Evolutionary conservation across 257 asterid genomes (phyloP), one percentile per base, ranked within the genome.

Genomic region (Lavandula angustifolia): DNA sequence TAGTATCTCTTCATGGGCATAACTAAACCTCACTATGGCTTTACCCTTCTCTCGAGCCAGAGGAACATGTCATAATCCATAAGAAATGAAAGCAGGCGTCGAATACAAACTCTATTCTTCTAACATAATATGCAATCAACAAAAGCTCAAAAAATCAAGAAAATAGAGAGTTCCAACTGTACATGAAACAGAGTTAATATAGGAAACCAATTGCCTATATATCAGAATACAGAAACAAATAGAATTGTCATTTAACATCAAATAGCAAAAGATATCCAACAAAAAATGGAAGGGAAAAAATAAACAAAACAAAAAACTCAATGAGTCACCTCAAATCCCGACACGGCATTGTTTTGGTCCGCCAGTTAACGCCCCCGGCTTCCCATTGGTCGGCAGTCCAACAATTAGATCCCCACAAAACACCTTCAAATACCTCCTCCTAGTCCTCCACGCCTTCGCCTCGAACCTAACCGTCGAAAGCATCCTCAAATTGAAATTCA

Each of bases 381-480:
- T 71, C 6, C 76, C 73, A 32, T 75, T 77, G 55, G 17, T 33
- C 3, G 86, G 73, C 6, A 85, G 22, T 17, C 66, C 80, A 14
- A 94, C 87, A 0, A 44, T 6, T 73, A 90, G 79, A 69, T 81
- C 87, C 9, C 85, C 94, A 32, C 99, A 94, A 43, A 73, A 85
- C 5, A 84, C 96, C 80, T 75, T 90, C 78, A 94, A 38, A 56
- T 7, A 69, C 80, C 96, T 86, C 74, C 80, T 74, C 78, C 95
- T 76, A 4, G 87, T 78, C 75, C 80, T 79, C 96, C 97, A 94
- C 17, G 82, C 82, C 47, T 85, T 87, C 0, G 96, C 88, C 73
- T 82, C 85, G 32, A 94, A 91, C 75, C 79, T 73, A 71, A 90
- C 82, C 62, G 67, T 61, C 22, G 88, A 82, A 33, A 70, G n/a